These are phyloP conservation scores for Anethum foeniculum DNA, from an alignment of 140 eudicot genomes.

Conservation along the genomic window DNA sequence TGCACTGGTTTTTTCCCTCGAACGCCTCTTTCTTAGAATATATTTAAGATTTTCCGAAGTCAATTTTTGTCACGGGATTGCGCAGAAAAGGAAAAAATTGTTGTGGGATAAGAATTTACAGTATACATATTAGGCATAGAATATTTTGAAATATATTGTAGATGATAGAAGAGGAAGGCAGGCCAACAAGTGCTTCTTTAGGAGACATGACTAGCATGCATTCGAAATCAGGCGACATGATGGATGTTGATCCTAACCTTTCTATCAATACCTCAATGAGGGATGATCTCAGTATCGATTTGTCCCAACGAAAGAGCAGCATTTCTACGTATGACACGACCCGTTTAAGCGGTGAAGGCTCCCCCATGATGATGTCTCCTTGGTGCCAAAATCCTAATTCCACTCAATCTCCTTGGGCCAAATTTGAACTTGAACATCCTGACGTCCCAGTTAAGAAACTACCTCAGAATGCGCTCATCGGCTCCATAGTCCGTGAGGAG, in stretches of 20 bases:
- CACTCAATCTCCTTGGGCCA: slow-evolving; percentile 35
- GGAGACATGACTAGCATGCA: slow-evolving; percentile 17
- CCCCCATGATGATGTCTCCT: slow-evolving; percentile 67
- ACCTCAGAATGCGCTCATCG: slow-evolving; percentile 39
- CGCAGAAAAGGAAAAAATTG: not conserved
- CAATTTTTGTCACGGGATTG: not conserved
- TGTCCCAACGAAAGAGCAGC: slow-evolving; percentile 35
- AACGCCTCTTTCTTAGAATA: not conserved
- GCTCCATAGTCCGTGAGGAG: slow-evolving; percentile 58
- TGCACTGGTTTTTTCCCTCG: not conserved
- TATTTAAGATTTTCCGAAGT: not conserved
- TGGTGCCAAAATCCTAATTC: slow-evolving; percentile 37
- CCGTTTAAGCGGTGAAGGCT: slow-evolving; percentile 47
- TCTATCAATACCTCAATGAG: slow-evolving; percentile 8
- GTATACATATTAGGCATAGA: not conserved
- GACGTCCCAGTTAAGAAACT: not conserved
- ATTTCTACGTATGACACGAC: slow-evolving; percentile 40
- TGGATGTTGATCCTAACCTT: slow-evolving; percentile 31
- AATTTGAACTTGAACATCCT: not conserved
- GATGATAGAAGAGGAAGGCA: slow-evolving; percentile 27
- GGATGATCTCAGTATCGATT: slow-evolving; percentile 17
- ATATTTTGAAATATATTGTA: not conserved
- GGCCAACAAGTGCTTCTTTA: slow-evolving; percentile 19
- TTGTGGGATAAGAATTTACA: not conserved
- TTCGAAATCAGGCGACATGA: not conserved